These are phyloP conservation scores for Pterocarpus santalinus DNA, from an alignment of 306 rosid species.

Conservation along the genomic window DNA sequence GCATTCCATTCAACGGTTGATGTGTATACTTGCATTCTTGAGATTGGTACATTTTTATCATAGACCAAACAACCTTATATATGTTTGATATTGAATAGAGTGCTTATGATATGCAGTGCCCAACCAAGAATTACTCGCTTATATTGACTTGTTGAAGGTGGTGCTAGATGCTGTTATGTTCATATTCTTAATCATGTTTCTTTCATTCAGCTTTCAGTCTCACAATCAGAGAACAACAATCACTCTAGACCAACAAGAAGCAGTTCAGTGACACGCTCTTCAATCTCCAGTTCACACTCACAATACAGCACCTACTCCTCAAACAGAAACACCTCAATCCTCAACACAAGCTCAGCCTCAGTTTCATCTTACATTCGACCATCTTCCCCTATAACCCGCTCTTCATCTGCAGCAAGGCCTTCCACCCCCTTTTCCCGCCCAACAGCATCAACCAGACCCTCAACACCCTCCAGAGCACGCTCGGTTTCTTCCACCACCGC, in stretches of 20 bases:
- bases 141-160: background rate
- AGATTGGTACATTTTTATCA: no score
- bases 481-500: conserved; percentile 55
- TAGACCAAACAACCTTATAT: background rate
- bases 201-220: conserved; percentile 91
- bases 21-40: background rate
- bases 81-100: background rate
- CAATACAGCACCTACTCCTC: conserved; percentile 73
- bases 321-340: conserved; percentile 79
- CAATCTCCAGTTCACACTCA: conserved; percentile 66
- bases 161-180: conserved; percentile 5
- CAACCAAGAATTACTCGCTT: background rate
- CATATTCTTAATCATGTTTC: conserved; percentile 44
- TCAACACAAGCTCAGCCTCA: conserved; percentile 98
- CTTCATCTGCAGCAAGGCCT: conserved; percentile 72
- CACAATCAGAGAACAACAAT: conserved; percentile 80
- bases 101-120: no score
- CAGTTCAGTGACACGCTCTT: conserved; percentile 90
- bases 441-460: conserved; percentile 66
- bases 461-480: conserved; percentile 89
- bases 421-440: conserved; percentile 87
- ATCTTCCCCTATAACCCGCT: conserved; percentile 80
- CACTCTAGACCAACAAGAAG: conserved; percentile 89
- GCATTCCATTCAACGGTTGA: background rate
- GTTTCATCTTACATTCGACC: conserved; percentile 91